Conservation (phyloP, 1,284 basidiomycete genomes). For the Ceratobasidium sp. region DNA sequence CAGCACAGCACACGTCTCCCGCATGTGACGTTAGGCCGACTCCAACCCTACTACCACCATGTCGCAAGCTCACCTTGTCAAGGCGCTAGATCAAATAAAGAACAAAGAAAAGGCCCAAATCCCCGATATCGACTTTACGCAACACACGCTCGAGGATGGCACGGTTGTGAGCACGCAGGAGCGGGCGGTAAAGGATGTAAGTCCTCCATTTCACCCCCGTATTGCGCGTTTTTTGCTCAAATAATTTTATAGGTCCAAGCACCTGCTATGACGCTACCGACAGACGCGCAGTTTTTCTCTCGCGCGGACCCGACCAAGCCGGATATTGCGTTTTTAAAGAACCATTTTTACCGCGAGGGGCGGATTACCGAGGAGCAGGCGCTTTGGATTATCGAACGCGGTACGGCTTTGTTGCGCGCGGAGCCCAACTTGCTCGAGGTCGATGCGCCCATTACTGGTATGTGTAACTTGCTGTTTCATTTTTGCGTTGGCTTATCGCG, state of each 20-base stretch:
- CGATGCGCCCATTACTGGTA: slow-evolving; percentile 94
- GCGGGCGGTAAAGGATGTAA: slow-evolving; percentile 85
- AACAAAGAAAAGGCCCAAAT: slow-evolving; percentile 67
- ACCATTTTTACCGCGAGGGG: slow-evolving; percentile 98
- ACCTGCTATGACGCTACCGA: slow-evolving; percentile 92
- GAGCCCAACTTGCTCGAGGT: slow-evolving; percentile 94
- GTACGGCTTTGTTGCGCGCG: slow-evolving; percentile 78
- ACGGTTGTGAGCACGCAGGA: slow-evolving; percentile 87
- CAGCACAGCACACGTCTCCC: background rate
- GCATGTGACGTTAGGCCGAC: background rate
- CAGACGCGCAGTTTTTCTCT: slow-evolving; percentile 93
- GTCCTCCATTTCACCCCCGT: slow-evolving; percentile 52
- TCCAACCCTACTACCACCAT: slow-evolving; percentile 17
- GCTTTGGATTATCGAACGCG: slow-evolving; percentile 85
- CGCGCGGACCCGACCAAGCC: slow-evolving; percentile 86
- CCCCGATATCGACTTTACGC: slow-evolving; percentile 87
- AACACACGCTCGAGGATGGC: slow-evolving; percentile 90
- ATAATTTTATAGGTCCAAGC: slow-evolving; percentile 81
- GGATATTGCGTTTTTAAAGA: slow-evolving; percentile 98
- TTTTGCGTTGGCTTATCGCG: background rate
- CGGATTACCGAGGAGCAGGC: slow-evolving; percentile 91
- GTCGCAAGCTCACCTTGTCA: slow-evolving; percentile 70
- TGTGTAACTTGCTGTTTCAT: slow-evolving; percentile 55
- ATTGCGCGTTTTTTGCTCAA: background rate
- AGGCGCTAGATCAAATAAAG: slow-evolving; percentile 71